A percentile compares a stretch with the other conserved stretches of the same genome.
Evolutionary conservation across 2,329 filamentous ascomycete species (phyloP).

Genomic region (Stagonosporopsis cucurbitacearum): DNA sequence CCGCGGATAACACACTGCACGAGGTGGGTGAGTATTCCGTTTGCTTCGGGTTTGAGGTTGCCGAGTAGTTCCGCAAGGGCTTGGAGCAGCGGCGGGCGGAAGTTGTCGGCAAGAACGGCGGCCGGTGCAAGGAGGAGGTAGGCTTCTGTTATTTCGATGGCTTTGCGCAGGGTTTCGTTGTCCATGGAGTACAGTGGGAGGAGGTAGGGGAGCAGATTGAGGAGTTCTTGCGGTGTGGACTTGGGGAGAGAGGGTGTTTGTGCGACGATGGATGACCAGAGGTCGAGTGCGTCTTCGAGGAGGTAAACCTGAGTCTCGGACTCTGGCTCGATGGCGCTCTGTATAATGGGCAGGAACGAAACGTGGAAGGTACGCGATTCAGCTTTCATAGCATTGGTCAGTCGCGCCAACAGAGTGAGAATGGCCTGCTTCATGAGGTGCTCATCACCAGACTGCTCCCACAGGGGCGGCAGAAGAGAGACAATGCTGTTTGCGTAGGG

Average conservation of each 20-base stretch:
- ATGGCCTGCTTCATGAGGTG: constrained; percentile 95
- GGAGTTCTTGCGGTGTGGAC: constrained; percentile 51
- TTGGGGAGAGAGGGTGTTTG: constrained; percentile 58
- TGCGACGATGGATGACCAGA: constrained; percentile 82
- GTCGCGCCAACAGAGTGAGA: constrained; percentile 79
- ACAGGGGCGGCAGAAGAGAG: constrained; percentile 77
- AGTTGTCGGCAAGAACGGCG: constrained; percentile 53
- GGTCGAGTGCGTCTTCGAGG: constrained; percentile 87
- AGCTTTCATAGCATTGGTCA: constrained; percentile 84
- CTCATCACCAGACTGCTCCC: constrained; percentile 84
- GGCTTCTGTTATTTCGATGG: constrained; percentile 57
- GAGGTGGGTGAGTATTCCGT: constrained; percentile 55
- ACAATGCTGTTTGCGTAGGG: constrained; percentile 82
- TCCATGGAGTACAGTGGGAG: constrained; percentile 57
- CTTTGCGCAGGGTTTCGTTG: constrained; percentile 56
- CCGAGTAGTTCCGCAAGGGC: constrained; percentile 54
- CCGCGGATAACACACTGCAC: constrained; percentile 58
- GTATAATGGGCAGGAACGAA: constrained; percentile 81
- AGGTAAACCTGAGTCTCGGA: constrained; percentile 73
- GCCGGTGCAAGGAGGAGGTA: constrained; percentile 57
- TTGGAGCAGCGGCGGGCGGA: constrained; percentile 50
- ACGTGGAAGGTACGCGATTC: constrained; percentile 79
- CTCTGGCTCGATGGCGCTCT: constrained; percentile 76
- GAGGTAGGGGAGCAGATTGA: constrained; percentile 53
- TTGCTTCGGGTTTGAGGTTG: constrained; percentile 56